Evolutionary conservation across 2,329 filamentous ascomycete genomes (phyloP), one percentile per base, ranked within the genome.

Genomic region (Helotiales sp.): DNA sequence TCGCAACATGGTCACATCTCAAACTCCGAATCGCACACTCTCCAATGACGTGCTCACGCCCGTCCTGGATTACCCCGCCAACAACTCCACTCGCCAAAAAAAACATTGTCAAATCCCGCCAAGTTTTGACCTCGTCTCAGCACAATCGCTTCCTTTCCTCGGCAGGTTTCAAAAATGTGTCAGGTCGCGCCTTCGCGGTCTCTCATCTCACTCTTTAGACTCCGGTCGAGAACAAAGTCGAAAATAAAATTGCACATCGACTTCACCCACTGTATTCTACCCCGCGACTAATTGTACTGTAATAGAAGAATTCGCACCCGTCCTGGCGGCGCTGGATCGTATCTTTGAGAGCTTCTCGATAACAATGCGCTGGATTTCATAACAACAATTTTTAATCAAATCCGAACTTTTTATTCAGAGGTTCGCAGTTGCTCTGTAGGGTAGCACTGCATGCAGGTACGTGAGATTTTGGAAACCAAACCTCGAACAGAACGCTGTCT

Each of bases 121-220:
- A 40, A 45, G 58, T n/a, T 50, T 61, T 34, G 28, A 49, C 28
- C 6, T 50, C 28, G 58, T 61, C 58, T 61, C 58, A 61, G 28
- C 58, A 17, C 17, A 11, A 24, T 17, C 32, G 40, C 37, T n/a
- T 11, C 24, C n/a, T 15, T 20, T 47, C 40, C 28, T 49, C 22
- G 58, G 58, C 24, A 61, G 10, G 58, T 61, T 61, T 61, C 58
- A 61, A 20, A 30, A 50, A 20, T 49, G 58, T 50, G 24, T 61
- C 58, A 61, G 26, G 24, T 11, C 28, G 17, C 24, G 30, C 43
- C 40, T 28, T 24, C 32, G 11, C 13, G 43, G 32, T 24, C 43
- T 54, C 6, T 22, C 3, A 11, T 26, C 28, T 54, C 17, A 30
- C 17, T 13, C 26, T n/a, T 30, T 30, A n/a, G 30, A 34, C 52